These are phyloP conservation scores for Lepidium sativum DNA, from an alignment of 345 rosid species.

Conservation along the genomic window DNA sequence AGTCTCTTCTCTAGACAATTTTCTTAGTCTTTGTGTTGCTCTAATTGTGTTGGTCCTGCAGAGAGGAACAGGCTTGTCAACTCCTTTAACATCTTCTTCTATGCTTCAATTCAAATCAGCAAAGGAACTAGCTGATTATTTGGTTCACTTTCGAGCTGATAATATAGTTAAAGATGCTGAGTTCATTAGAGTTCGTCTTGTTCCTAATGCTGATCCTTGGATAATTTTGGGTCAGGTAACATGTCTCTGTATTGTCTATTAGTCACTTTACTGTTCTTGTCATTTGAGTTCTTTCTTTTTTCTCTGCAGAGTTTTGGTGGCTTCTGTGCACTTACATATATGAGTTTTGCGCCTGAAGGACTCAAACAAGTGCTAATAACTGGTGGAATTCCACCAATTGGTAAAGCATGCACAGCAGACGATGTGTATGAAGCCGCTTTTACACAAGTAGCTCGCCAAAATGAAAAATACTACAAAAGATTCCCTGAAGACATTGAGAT, in stretches of 20 bases:
- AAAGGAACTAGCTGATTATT: conserved; percentile 47
- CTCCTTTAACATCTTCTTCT: conserved; percentile 73
- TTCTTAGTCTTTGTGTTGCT: not conserved
- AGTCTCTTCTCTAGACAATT: not conserved
- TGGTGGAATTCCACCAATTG: conserved; percentile 88
- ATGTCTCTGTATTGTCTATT: not conserved
- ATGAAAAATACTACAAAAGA: conserved; percentile 81
- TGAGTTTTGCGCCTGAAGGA: conserved; percentile 88
- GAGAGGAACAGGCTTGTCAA: conserved; percentile 96
- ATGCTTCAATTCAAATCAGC: conserved; percentile 75
- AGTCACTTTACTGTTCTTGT: not conserved
- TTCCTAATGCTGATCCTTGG: conserved; percentile 83
- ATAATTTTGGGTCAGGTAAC: conserved; percentile 81
- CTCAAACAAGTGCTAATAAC: conserved; percentile 83
- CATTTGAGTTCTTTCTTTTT: not conserved
- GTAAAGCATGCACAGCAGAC: conserved; percentile 66
- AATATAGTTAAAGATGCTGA: conserved; percentile 88
- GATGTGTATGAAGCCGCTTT: conserved; percentile 50
- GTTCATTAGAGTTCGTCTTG: conserved; percentile 64
- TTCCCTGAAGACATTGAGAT: conserved; percentile 74
- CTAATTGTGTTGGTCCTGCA: conserved; percentile 31
- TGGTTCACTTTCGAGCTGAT: conserved; percentile 75
- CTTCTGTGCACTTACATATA: conserved; percentile 80
- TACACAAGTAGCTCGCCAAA: conserved; percentile 55
- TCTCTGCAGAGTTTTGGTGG: conserved; percentile 80